Base-by-base conservation (phyloP, 2,329 filamentous ascomycete genomes). In the Lasiodiplodia theobromae region DNA sequence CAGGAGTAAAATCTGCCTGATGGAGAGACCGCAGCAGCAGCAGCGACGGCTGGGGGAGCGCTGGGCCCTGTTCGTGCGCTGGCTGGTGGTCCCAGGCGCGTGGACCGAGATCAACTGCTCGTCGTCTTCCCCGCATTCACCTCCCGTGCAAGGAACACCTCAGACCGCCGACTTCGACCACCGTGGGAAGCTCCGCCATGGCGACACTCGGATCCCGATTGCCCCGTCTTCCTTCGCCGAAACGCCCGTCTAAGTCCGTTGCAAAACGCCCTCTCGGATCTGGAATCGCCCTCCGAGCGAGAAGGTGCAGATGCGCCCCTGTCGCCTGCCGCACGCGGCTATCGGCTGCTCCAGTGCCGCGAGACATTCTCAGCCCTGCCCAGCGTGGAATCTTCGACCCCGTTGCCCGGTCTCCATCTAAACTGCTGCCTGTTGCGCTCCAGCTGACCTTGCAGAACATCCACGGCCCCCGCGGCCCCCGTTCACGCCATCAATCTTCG, bases 341-440 rank as follows among this genome's bases (percentile, higher is more conserved):
- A 38, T 49, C 60, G 60, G 60, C 44, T 52, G 28, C 28, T 52
- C 28, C 23, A 52, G 11, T 52, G 60, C 60, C 60, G 60, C 28
- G 60, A 64, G 31, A 51, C 58, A 51, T 63, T 44, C 44, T 64
- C 60, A 64, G 60, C 60, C 60, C 44, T 64, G 60, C 47, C 28
- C 44, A 52, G 47, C 28, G 34, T 34, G 28, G 28, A 11, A 38
- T 2, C 7, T 10, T 47, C 51, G 25, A 34, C 52, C 16, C 23
- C 52, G 14, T 14, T 16, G 31, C 21, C 37, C 18, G 4, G 37
- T 28, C 28, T 28, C 28, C 28, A 28, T 28, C 7, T 34, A 34
- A 34, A 5, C n/a, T 18, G 58, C 25, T 21, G 57, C 57, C 37
- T 54, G 10, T 44, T 25, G 28, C 57, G 8, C 10, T 31, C 23